A percentile compares a stretch with the other conserved stretches of the same genome.
Conservation (phyloP, 371 early-diverging fungal genomes). For the Mortierella sp. region DNA sequence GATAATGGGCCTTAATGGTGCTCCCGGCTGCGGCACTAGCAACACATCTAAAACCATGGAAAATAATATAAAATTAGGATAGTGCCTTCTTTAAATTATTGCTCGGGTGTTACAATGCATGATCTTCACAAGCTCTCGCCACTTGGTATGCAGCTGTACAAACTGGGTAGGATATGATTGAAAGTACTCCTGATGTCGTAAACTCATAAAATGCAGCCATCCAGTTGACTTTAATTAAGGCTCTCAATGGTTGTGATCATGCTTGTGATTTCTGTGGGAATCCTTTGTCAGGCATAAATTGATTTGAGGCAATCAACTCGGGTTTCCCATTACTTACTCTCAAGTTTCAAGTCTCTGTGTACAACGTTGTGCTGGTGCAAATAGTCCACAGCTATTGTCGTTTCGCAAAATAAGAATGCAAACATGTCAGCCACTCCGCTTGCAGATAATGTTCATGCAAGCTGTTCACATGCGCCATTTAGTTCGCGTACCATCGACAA, state of each 20-base stretch:
- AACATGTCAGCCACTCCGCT: neutral
- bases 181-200: too few relatives aligned
- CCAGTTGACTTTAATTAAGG: neutral
- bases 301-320: too few relatives aligned
- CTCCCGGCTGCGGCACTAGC: conserved; percentile 38
- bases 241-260: neutral
- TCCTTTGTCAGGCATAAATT: too few relatives aligned
- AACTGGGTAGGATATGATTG: too few relatives aligned
- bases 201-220: neutral
- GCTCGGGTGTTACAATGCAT: too few relatives aligned
- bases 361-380: conserved; percentile 79
- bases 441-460: neutral
- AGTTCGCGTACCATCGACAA: conserved; percentile 41
- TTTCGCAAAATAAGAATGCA: neutral
- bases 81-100: too few relatives aligned
- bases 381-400: conserved; percentile 67
- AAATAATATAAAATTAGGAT: neutral
- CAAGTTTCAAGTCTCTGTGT: conserved; percentile 84
- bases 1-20: conserved; percentile 59
- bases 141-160: too few relatives aligned
- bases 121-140: too few relatives aligned
- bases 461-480: neutral
- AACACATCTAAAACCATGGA: conserved; percentile 30
- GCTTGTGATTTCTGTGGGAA: neutral
- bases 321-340: conserved; percentile 66